phyloP scores from a whole-genome alignment of 2,329 filamentous ascomycete species.

The Colletotrichum siamense region DNA sequence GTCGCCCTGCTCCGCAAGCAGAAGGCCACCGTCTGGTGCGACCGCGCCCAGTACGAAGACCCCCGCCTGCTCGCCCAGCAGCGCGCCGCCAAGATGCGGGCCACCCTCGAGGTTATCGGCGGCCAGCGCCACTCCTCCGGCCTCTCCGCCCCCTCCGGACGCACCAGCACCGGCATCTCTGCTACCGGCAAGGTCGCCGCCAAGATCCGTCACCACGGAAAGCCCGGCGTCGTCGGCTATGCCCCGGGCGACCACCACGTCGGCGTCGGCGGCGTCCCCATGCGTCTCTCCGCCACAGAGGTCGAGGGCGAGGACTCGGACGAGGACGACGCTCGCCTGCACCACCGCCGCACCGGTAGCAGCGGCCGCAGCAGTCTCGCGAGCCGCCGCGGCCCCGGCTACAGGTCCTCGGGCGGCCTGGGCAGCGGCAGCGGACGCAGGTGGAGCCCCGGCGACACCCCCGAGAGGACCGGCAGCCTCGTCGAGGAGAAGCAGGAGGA shows the following conservation, averaged over 20 bases:
- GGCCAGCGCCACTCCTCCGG: slow-evolving; percentile 55
- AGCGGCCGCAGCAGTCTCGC: slow-evolving; percentile 72
- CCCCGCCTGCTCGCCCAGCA: slow-evolving; percentile 83
- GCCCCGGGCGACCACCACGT: slow-evolving; percentile 78
- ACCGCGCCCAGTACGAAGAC: slow-evolving; percentile 91
- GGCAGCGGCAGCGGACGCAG: slow-evolving; percentile 45
- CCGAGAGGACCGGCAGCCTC: slow-evolving; percentile 59
- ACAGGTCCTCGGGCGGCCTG: slow-evolving; percentile 56
- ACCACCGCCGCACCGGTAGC: slow-evolving; percentile 76
- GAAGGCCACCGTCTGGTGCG: slow-evolving; percentile 98
- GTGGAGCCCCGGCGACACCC: slow-evolving; percentile 61
- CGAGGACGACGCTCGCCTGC: slow-evolving; percentile 67
- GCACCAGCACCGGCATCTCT: slow-evolving; percentile 68
- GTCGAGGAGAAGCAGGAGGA: slow-evolving; percentile 43
- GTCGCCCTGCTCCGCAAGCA: slow-evolving; percentile 96
- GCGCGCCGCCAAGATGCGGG: slow-evolving; percentile 84
- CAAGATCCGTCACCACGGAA: slow-evolving; percentile 89
- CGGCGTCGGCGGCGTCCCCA: slow-evolving; percentile 79
- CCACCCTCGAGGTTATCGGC: slow-evolving; percentile 81
- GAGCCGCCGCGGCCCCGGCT: slow-evolving; percentile 52
- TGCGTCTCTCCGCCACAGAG: slow-evolving; percentile 93
- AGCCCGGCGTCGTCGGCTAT: slow-evolving; percentile 80
- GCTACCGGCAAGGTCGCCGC: slow-evolving; percentile 71
- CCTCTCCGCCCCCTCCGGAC: slow-evolving; percentile 44
- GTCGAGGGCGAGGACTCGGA: slow-evolving; percentile 88